Conservation (phyloP, 108 stramenopile species). For the Discostella pseudostelligera region DNA sequence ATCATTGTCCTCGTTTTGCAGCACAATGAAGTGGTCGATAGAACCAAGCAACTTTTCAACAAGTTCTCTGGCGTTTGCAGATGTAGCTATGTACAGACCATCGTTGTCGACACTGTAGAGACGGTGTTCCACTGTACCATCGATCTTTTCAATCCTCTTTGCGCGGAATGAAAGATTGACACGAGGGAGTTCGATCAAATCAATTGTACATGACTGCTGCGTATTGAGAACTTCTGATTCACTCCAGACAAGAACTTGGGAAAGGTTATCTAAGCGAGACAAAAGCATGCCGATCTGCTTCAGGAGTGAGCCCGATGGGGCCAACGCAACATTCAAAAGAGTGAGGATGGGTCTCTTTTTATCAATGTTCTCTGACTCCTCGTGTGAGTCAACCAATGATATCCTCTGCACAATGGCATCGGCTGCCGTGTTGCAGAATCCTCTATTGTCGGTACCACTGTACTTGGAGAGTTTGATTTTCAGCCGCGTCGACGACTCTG, state of each 20-base stretch:
- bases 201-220: conserved; percentile 78
- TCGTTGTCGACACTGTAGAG: conserved; percentile 94
- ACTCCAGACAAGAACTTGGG: conserved; percentile 96
- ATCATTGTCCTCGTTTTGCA: conserved; percentile 94
- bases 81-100: conserved; percentile 92
- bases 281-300: conserved; percentile 89
- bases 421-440: conserved; percentile 87
- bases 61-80: conserved; percentile 73
- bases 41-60: conserved; percentile 81
- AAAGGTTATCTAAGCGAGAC: conserved; percentile 90
- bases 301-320: conserved; percentile 80
- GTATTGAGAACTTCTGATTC: conserved; percentile 59
- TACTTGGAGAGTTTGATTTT: conserved; percentile 73
- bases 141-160: conserved; percentile 63
- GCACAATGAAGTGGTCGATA: conserved; percentile 89
- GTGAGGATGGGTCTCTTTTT: conserved; percentile 60
- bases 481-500: conserved; percentile 61
- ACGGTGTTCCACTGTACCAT: conserved; percentile 72
- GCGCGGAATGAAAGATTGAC: conserved; percentile 92
- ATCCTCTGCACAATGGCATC: conserved; percentile 82
- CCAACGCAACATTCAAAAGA: conserved; percentile 88
- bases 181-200: conserved; percentile 94
- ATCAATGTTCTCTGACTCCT: conserved; percentile 53
- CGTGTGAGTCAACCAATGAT: conserved; percentile 60
- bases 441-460: conserved; percentile 73